phyloP scores from a whole-genome alignment of 2,329 filamentous ascomycete species.

The Curvularia spicifera region DNA sequence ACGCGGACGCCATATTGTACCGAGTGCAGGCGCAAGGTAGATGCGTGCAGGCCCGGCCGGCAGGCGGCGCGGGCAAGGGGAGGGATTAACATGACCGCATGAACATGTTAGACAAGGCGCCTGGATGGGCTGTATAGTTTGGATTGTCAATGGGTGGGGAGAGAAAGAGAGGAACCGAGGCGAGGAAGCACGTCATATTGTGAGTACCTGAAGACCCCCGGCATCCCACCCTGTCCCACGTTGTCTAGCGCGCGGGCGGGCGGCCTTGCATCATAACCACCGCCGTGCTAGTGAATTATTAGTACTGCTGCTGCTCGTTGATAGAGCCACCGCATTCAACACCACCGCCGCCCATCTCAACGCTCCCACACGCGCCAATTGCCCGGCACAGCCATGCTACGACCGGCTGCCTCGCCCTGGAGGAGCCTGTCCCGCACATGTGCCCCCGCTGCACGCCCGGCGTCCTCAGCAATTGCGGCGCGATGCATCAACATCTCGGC shows the following conservation, averaged over 20 bases:
- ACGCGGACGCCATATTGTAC: constrained; percentile 44
- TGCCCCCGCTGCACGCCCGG: constrained; percentile 18
- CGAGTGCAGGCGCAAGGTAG: constrained; percentile 28
- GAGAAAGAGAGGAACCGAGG: background rate
- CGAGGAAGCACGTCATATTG: background rate
- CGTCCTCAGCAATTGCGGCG: constrained; percentile 19
- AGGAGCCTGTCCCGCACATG: constrained; percentile 26
- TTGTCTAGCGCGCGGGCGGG: constrained; percentile 8
- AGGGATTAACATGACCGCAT: constrained; percentile 43
- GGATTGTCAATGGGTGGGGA: constrained; percentile 8
- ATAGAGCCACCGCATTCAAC: background rate
- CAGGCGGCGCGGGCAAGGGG: constrained; percentile 45
- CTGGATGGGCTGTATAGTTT: constrained; percentile 2
- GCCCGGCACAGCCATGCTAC: constrained; percentile 40
- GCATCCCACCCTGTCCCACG: constrained; percentile 8
- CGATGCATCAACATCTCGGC: constrained; percentile 56
- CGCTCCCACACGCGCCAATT: constrained; percentile 27
- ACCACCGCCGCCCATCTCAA: constrained; percentile 5
- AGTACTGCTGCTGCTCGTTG: background rate
- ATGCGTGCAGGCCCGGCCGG: constrained; percentile 34
- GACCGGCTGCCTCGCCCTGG: constrained; percentile 41
- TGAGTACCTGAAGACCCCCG: constrained; percentile 9
- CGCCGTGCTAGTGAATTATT: background rate
- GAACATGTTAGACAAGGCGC: constrained; percentile 31
- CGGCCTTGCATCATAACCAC: constrained; percentile 21